These are phyloP conservation scores for Cydonia oblonga DNA, from an alignment of 331 rosid species.

Conservation along the genomic window DNA sequence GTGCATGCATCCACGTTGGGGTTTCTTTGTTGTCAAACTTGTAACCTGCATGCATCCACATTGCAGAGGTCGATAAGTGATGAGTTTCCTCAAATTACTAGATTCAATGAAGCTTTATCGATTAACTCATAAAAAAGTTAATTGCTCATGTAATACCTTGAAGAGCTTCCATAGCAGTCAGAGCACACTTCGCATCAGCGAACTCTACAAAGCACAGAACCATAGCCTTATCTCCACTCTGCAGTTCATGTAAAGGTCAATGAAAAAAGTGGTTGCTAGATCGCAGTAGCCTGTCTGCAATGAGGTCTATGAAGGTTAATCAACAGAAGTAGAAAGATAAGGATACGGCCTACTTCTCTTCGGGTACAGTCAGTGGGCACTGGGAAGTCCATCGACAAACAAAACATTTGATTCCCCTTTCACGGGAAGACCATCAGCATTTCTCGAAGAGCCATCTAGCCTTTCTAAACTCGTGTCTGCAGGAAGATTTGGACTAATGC, in stretches of 20 bases:
- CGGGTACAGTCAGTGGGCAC: conserved; percentile 69
- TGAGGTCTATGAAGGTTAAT: background rate
- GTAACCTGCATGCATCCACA: conserved; percentile 45
- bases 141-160: conserved; percentile 38
- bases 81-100: background rate
- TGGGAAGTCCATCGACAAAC: conserved; percentile 67
- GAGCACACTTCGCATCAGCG: conserved; percentile 44
- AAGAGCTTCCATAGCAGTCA: conserved; percentile 63
- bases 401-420: conserved; percentile 50
- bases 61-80: background rate
- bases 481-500: conserved; percentile 24
- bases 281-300: background rate
- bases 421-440: conserved; percentile 18
- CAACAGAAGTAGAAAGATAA: background rate
- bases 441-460: conserved; percentile 22
- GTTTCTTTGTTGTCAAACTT: conserved; percentile 67
- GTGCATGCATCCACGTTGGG: too few species aligned
- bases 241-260: conserved; percentile 21
- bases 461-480: conserved; percentile 33
- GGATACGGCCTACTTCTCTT: conserved; percentile 94
- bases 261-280: background rate
- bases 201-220: conserved; percentile 77
- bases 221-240: conserved; percentile 70
- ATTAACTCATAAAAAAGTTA: background rate
- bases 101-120: background rate